These are phyloP conservation scores for Elsinoe batatas DNA, from an alignment of 2,329 filamentous ascomycete genomes.

Conservation along the genomic window DNA sequence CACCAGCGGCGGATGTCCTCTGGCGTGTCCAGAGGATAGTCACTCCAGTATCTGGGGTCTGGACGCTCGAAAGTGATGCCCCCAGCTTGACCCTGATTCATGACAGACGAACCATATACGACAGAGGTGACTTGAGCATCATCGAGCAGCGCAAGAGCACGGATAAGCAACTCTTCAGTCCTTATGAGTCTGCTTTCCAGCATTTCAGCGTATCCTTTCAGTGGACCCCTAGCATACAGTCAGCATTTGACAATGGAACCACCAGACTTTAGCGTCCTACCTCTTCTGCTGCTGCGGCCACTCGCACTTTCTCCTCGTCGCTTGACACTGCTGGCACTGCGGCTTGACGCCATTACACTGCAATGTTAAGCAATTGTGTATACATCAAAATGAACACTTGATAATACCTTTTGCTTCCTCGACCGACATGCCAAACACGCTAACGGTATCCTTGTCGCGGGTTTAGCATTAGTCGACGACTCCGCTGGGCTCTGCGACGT, in stretches of 20 bases:
- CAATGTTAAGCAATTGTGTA: background rate
- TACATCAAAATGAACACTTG: background rate
- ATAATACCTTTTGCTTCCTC: conserved; percentile 5
- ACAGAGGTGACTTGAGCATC: background rate
- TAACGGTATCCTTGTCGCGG: background rate
- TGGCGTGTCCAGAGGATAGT: background rate
- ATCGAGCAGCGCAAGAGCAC: background rate
- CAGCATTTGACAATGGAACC: background rate
- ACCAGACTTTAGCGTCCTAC: background rate
- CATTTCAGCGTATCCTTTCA: conserved; percentile 2
- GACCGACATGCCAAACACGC: conserved; percentile 7
- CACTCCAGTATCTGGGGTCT: conserved; percentile 5
- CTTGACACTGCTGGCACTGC: conserved; percentile 2
- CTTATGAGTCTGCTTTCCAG: conserved; percentile 5
- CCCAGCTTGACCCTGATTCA: background rate
- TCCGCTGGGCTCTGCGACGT: background rate
- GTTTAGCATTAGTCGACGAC: background rate
- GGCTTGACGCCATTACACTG: conserved; percentile 7
- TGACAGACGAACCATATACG: background rate
- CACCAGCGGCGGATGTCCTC: background rate
- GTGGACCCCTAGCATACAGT: background rate
- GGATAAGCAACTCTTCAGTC: conserved; percentile 9
- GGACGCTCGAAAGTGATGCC: background rate
- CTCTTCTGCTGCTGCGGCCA: conserved; percentile 10
- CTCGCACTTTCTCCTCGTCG: background rate